Evolutionary conservation across 768 basidiomycete species (phyloP).

Genomic region (Collybiopsis luxurians): DNA sequence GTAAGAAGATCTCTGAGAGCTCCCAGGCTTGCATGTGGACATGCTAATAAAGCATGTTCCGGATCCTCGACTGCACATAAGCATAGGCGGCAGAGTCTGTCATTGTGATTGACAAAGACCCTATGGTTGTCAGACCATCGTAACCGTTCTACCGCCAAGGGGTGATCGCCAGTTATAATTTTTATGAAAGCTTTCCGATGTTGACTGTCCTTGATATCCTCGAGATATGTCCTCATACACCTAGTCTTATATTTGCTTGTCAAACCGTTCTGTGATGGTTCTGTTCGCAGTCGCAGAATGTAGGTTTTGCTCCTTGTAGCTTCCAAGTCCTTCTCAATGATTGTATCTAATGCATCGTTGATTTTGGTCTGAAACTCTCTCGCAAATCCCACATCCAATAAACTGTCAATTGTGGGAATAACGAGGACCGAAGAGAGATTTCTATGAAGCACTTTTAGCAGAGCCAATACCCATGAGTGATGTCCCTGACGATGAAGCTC

Average conservation of each 20-base stretch:
- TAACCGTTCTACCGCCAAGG: not conserved
- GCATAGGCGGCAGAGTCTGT: too few species aligned
- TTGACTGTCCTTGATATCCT: not conserved
- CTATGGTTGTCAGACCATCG: not conserved
- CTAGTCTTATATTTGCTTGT: not conserved
- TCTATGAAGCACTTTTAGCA: not conserved
- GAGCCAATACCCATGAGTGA: too few species aligned
- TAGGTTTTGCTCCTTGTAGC: not conserved
- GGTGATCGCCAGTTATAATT: not conserved
- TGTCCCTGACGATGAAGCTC: too few species aligned
- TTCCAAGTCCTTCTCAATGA: not conserved
- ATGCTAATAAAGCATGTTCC: too few species aligned
- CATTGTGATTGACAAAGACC: too few species aligned
- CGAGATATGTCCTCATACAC: not conserved
- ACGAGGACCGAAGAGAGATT: too few species aligned
- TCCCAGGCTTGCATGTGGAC: too few species aligned
- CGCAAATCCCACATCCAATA: not conserved
- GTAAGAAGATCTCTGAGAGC: too few species aligned
- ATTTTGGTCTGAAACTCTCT: not conserved
- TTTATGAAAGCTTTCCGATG: not conserved
- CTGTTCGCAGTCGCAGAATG: not conserved
- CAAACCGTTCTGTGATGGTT: not conserved
- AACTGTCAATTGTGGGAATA: too few species aligned
- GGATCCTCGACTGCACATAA: too few species aligned
- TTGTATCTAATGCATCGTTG: not conserved